These are phyloP conservation scores for Harringtonia lauricola DNA, from an alignment of 2,329 filamentous ascomycete species.

Conservation along the genomic window DNA sequence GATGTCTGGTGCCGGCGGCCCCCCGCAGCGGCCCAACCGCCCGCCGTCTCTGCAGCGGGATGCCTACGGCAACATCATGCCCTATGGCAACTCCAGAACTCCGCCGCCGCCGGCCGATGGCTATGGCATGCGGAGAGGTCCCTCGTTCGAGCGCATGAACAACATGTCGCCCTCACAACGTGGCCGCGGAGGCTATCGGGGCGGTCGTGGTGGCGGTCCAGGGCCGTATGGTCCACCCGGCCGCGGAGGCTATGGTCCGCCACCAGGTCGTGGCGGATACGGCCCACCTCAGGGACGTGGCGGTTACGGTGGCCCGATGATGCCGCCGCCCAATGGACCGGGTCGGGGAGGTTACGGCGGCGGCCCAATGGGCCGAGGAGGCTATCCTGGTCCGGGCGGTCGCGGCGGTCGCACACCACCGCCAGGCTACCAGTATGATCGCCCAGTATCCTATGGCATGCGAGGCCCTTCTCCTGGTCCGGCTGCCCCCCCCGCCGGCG, in stretches of 20 bases:
- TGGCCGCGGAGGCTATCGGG: conserved; percentile 43
- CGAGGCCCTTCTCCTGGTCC: conserved; percentile 26
- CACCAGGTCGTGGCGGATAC: conserved; percentile 28
- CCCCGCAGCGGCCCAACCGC: conserved; percentile 11
- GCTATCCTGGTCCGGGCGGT: conserved; percentile 9
- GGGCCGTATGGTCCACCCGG: conserved; percentile 27
- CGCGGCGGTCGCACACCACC: conserved; percentile 29
- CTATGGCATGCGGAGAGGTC: conserved; percentile 35
- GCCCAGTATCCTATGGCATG: conserved; percentile 17
- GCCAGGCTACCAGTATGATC: conserved; percentile 31
- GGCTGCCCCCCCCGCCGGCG: conserved; percentile 11
- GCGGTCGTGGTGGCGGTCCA: conserved; percentile 35
- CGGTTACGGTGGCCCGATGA: conserved; percentile 21
- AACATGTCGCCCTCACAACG: conserved; percentile 22
- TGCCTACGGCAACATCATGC: conserved; percentile 52
- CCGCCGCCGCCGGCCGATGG: conserved; percentile 27
- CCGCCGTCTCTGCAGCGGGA: conserved; percentile 34
- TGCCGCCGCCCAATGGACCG: conserved; percentile 25
- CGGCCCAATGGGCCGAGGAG: conserved; percentile 20
- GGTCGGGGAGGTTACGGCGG: conserved; percentile 23
- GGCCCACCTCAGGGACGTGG: conserved; percentile 26
- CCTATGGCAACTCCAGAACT: conserved; percentile 39
- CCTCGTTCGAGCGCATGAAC: conserved; percentile 36
- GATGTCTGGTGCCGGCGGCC: conserved; percentile 16
- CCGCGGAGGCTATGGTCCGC: conserved; percentile 38